Conservation (phyloP, 2,329 filamentous ascomycete genomes). For the Sporothrix luriei region DNA sequence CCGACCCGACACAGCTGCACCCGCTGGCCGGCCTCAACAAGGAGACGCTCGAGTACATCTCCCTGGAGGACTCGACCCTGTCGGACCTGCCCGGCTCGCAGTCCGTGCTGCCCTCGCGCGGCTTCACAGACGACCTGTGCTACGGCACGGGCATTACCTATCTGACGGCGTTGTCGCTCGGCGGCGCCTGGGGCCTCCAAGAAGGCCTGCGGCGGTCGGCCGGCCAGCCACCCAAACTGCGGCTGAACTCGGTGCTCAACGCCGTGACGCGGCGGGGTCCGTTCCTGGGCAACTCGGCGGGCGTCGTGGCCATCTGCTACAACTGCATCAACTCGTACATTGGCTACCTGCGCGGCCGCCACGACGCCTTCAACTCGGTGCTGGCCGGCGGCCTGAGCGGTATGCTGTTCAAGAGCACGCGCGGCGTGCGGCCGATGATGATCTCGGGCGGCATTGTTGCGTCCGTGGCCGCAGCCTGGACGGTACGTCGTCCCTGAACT, state of each 20-base stretch:
- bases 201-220: slow-evolving; percentile 84
- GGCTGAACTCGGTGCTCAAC: slow-evolving; percentile 92
- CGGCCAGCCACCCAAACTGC: slow-evolving; percentile 79
- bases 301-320: slow-evolving; percentile 93
- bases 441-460: slow-evolving; percentile 91
- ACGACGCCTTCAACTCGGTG: slow-evolving; percentile 88
- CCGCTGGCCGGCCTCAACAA: slow-evolving; percentile 91
- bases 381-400: slow-evolving; percentile 83
- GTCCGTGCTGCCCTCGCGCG: slow-evolving; percentile 88
- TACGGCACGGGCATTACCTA: slow-evolving; percentile 97
- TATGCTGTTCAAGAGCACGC: slow-evolving; percentile 95
- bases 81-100: slow-evolving; percentile 83
- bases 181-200: slow-evolving; percentile 88
- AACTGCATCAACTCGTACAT: slow-evolving; percentile 88
- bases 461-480: slow-evolving; percentile 81
- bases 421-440: slow-evolving; percentile 86
- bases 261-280: slow-evolving; percentile 89
- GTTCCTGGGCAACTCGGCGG: slow-evolving; percentile 93
- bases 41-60: slow-evolving; percentile 91
- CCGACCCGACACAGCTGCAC: slow-evolving; percentile 87
- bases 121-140: slow-evolving; percentile 97
- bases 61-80: slow-evolving; percentile 86
- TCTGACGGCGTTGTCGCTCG: slow-evolving; percentile 78
- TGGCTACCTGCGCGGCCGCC: slow-evolving; percentile 77
- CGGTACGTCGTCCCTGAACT: slow-evolving; percentile 62